Base-by-base conservation (phyloP, 2,329 filamentous ascomycete genomes). In the Mycosphaerella arachidis region DNA sequence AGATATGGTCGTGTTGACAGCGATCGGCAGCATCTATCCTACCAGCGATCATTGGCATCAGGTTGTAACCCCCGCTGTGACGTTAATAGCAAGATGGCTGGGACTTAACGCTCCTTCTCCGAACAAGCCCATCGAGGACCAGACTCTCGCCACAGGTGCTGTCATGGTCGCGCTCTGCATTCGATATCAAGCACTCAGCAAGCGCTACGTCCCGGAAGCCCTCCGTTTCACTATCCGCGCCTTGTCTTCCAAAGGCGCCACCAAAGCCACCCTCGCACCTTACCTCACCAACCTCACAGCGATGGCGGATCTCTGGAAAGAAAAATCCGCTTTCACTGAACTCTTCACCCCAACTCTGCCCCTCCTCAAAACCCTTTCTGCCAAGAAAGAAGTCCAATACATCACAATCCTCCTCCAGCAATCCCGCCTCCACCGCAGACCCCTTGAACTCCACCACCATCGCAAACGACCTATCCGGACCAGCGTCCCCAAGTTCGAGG, bases 1-100 rank as follows among this genome's bases (percentile, higher is more conserved):
- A 18, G 92, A 99, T 69, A 77, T 99, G 20, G 77, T 92, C 24
- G 77, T 96, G n/a, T 78, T 99, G 37, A 92, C 91, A 0, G 92
- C 91, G 0, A 85, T 97, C 61, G 86, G 88, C 45, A 86, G 86
- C 1, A 89, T 95, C 56, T 99, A 96, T 70, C 92, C 94, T 4
- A 96, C 94, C 0, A 97, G 92, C 0, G 94, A 99, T 75, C 92
- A 97, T 76, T 99, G 97, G 75, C 94, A 99, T 70, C 89, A 94
- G 68, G 91, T 97, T 37, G 89, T 91, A 45, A 99, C 94, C 1
- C 94, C 94, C 1, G 89, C 93, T 0, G 89, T 91, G 75, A 84
- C 97, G 5, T 84, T 87, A n/a, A 90, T 97, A 75, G 84, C 84
- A 12, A 86, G 91, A 57, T 97, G 90, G 75, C 82, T 99, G 29